Evolutionary conservation across 345 rosid species (phyloP).

Genomic region (Murraya koenigii): DNA sequence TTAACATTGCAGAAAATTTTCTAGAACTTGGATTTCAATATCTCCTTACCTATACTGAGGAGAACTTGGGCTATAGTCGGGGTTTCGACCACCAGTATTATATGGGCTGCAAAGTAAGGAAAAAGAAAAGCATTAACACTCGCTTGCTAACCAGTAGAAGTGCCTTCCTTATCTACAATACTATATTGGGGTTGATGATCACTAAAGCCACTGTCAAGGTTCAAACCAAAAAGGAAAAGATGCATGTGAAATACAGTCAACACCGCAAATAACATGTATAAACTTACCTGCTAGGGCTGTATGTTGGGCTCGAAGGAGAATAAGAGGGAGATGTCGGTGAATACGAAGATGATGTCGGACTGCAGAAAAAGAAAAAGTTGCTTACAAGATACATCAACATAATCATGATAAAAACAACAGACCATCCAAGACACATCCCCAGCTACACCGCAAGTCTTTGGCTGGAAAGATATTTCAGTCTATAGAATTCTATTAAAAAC

Average conservation of each 20-base stretch:
- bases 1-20: neutral
- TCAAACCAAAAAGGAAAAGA: neutral
- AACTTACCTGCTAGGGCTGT: conserved; percentile 88
- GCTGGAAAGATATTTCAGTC: too few species aligned
- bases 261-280: neutral
- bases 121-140: neutral
- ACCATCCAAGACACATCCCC: too few species aligned
- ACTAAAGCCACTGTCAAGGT: neutral
- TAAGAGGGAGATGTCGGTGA: conserved; percentile 94
- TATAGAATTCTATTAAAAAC: neutral
- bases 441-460: too few species aligned
- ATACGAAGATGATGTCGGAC: conserved; percentile 89
- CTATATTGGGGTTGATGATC: neutral
- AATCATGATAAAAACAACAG: neutral
- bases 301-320: conserved; percentile 88
- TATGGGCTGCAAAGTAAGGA: conserved; percentile 37
- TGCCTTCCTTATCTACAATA: neutral
- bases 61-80: conserved; percentile 60
- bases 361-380: conserved; percentile 19
- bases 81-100: conserved; percentile 40
- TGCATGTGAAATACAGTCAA: conserved; percentile 5
- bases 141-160: neutral
- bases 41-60: conserved; percentile 50
- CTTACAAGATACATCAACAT: neutral
- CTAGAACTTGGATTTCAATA: neutral